Base-by-base conservation (phyloP, 139 green algal species). In the Auxenochlorella protothecoides region DNA sequence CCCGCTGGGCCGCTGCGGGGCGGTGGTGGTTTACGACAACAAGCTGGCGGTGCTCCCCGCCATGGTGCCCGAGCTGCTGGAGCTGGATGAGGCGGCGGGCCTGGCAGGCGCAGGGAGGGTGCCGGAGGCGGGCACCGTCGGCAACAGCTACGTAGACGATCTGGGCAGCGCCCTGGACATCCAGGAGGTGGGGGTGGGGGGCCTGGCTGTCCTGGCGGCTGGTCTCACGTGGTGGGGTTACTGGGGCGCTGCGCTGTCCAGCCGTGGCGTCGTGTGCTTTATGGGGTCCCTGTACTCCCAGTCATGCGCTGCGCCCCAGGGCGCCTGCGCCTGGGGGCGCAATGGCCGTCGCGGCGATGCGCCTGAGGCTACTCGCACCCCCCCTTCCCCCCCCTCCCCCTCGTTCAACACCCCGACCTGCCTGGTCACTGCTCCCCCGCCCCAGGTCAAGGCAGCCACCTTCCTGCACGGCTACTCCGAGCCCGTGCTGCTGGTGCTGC, bases 401-500 rank as follows among this genome's bases (percentile, higher is more conserved):
- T 44, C 27, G 27, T 44, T 44, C 27, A 44, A 44, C 27, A 44
- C 27, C 27, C 27, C 27, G 27, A 44, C 27, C 27, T 44, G 27
- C 27, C 27, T 44, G 27, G 27, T 44, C 27, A 44, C 27, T 44
- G 27, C 27, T 44, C 27, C 27, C 27, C 27, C 56, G 6, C 15
- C 53, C 13, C 73, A 89, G 74, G 88, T 95, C 12, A 75, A 83
- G 12, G 86, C 95, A 73, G 78, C 80, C 1, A 81, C 78, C 2
- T 96, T 97, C 71, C 84, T 97, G 61, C 88, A 96, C 71, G 90
- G 91, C 14, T 97, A 93, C 79, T 92, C 65, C 56, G 92, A 97
- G 80, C 92, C 93, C 0, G 86, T 92, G 73, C 77, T 97, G 76
- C 78, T 95, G 59, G 52, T 97, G 53, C 83, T 97, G 70, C 88